These are phyloP conservation scores for Amyloporia xantha DNA, from an alignment of 768 basidiomycete genomes.

Conservation along the genomic window DNA sequence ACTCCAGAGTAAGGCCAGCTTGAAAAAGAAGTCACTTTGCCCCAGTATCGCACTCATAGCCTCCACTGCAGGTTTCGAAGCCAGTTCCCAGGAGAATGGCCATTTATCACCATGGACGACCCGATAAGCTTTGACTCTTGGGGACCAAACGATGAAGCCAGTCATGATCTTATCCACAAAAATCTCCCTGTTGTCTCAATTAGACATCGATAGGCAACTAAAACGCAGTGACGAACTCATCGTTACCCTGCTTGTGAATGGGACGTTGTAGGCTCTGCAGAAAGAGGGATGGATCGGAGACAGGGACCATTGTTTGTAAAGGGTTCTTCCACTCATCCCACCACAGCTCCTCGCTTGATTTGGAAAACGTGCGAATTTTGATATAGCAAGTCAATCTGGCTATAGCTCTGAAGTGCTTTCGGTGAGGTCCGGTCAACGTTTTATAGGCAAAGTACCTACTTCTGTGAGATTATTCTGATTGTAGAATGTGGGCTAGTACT, in stretches of 20 bases:
- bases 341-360: conserved; percentile 63
- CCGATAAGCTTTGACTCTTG: conserved; percentile 54
- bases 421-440: not conserved
- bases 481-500: conserved; percentile 65
- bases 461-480: conserved; percentile 58
- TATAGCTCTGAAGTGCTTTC: conserved; percentile 44
- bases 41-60: conserved; percentile 42
- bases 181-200: conserved; percentile 25
- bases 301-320: conserved; percentile 36
- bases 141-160: conserved; percentile 74
- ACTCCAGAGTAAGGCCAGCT: conserved; percentile 61
- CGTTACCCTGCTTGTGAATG: conserved; percentile 12
- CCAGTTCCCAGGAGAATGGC: conserved; percentile 45
- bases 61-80: conserved; percentile 43
- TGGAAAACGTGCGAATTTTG: conserved; percentile 71
- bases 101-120: conserved; percentile 31
- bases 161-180: conserved; percentile 73
- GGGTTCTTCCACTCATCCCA: conserved; percentile 66
- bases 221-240: conserved; percentile 1
- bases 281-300: conserved; percentile 46
- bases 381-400: conserved; percentile 60
- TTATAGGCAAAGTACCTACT: conserved; percentile 31
- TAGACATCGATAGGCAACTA: not conserved
- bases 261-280: conserved; percentile 33
- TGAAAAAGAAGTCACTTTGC: conserved; percentile 52